Percentiles rank a stretch among this genome's conserved stretches.
Evolutionary conservation across 2,329 filamentous ascomycete species (phyloP).

Genomic region (Ceratocystis huliohia): DNA sequence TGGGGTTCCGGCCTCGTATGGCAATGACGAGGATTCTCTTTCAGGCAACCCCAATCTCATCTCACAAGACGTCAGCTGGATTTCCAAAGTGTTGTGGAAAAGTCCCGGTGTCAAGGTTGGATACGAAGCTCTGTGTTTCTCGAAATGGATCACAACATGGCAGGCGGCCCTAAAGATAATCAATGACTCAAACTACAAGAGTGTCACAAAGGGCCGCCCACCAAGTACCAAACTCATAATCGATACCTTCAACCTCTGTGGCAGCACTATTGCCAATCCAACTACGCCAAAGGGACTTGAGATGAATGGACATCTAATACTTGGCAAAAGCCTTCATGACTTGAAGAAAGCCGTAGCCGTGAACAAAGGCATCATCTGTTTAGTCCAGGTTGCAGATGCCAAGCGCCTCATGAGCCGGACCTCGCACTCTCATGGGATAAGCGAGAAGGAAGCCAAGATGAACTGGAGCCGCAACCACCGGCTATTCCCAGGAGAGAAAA

Average conservation of each 20-base stretch:
- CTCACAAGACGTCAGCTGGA: slow-evolving; percentile 14
- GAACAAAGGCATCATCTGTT: slow-evolving; percentile 19
- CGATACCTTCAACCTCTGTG: slow-evolving; percentile 27
- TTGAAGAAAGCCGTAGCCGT: background rate
- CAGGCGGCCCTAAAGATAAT: slow-evolving; percentile 21
- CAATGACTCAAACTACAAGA: slow-evolving; percentile 7
- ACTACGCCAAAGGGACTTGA: background rate
- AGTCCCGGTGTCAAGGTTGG: slow-evolving; percentile 20
- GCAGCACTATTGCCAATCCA: slow-evolving; percentile 12
- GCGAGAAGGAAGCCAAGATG: slow-evolving; percentile 20
- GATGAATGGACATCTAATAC: background rate
- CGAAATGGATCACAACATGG: slow-evolving; percentile 20
- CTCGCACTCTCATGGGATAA: slow-evolving; percentile 15
- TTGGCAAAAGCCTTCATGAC: background rate
- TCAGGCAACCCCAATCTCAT: slow-evolving; percentile 12
- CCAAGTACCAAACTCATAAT: slow-evolving; percentile 23
- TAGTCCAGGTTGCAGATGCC: slow-evolving; percentile 23
- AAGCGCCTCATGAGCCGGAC: slow-evolving; percentile 16
- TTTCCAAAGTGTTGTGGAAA: slow-evolving; percentile 12
- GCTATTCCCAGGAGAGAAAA: slow-evolving; percentile 22
- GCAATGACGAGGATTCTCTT: slow-evolving; percentile 10
- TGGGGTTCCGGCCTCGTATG: slow-evolving; percentile 22
- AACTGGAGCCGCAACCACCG: slow-evolving; percentile 22
- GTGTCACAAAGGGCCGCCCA: background rate
- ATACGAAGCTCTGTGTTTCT: slow-evolving; percentile 24